These are phyloP conservation scores for Plasmodium knowlesi DNA, from an alignment of 169 alveolate species.

Conservation along the genomic window DNA sequence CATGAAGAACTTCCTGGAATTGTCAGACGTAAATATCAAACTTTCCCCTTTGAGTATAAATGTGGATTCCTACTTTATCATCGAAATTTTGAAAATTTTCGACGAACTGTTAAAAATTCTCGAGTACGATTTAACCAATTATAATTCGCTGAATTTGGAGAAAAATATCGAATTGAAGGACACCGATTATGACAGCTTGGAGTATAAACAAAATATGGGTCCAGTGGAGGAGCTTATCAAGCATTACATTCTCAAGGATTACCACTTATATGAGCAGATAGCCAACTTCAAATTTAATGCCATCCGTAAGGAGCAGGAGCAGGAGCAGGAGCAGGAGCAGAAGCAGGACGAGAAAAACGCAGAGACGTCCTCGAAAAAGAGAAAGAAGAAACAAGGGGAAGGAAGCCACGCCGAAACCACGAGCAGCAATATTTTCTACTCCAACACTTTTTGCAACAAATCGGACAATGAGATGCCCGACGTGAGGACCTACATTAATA, in stretches of 20 bases:
- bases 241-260: slow-evolving; percentile 49
- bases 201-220: slow-evolving; percentile 63
- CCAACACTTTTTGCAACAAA: slow-evolving; percentile 3
- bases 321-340: neutral
- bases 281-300: slow-evolving; percentile 42
- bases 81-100: slow-evolving; percentile 59
- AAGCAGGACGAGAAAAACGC: neutral
- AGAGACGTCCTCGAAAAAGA: neutral
- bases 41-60: slow-evolving; percentile 68
- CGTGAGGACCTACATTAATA: neutral
- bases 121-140: slow-evolving; percentile 57
- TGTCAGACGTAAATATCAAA: slow-evolving; percentile 57
- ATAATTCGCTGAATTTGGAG: slow-evolving; percentile 71
- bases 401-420: neutral
- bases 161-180: slow-evolving; percentile 65
- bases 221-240: slow-evolving; percentile 61
- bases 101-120: slow-evolving; percentile 67
- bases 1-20: slow-evolving; percentile 70
- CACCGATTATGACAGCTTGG: slow-evolving; percentile 59
- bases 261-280: slow-evolving; percentile 65
- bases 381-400: neutral
- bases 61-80: slow-evolving; percentile 72
- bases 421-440: neutral
- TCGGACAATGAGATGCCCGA: neutral
- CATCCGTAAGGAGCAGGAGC: neutral